Evolutionary conservation across 768 basidiomycete genomes (phyloP).

Genomic region (Saitozyma podzolica): DNA sequence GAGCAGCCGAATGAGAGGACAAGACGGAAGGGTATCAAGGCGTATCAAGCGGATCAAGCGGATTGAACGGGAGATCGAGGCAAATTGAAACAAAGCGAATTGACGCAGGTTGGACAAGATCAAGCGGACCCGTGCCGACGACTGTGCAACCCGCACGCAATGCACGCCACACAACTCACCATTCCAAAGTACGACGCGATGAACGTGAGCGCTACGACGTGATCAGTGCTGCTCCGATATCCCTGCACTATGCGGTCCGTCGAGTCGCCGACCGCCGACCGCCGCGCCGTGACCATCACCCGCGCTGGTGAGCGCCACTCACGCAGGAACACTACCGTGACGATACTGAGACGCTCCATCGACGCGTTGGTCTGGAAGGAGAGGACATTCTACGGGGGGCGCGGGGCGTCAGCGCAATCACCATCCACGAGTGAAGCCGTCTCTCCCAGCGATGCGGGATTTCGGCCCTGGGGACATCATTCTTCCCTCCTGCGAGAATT

Average conservation of each 20-base stretch:
- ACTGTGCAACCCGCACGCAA: not conserved
- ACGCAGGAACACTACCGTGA: slow-evolving; percentile 52
- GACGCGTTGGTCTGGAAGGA: slow-evolving; percentile 50
- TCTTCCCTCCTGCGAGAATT: no score
- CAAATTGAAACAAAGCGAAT: no score
- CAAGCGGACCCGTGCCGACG: no score
- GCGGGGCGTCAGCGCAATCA: not conserved
- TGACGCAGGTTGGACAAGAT: no score
- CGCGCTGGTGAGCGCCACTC: slow-evolving; percentile 18
- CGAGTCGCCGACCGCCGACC: no score
- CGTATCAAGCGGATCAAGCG: no score
- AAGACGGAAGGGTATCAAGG: not conserved
- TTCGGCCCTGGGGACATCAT: no score
- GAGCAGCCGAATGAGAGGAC: not conserved
- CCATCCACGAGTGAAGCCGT: no score
- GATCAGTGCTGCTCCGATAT: slow-evolving; percentile 1
- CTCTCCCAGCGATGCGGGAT: no score
- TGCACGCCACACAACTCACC: slow-evolving; percentile 17
- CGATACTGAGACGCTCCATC: slow-evolving; percentile 52
- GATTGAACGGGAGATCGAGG: no score
- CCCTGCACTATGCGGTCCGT: not conserved
- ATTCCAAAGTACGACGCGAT: slow-evolving; percentile 47
- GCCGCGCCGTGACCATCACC: not conserved
- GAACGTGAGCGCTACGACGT: slow-evolving; percentile 12
- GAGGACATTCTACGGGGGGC: slow-evolving; percentile 37